Conservation (phyloP, 2,329 filamentous ascomycete species). For the Phoma herbarum region DNA sequence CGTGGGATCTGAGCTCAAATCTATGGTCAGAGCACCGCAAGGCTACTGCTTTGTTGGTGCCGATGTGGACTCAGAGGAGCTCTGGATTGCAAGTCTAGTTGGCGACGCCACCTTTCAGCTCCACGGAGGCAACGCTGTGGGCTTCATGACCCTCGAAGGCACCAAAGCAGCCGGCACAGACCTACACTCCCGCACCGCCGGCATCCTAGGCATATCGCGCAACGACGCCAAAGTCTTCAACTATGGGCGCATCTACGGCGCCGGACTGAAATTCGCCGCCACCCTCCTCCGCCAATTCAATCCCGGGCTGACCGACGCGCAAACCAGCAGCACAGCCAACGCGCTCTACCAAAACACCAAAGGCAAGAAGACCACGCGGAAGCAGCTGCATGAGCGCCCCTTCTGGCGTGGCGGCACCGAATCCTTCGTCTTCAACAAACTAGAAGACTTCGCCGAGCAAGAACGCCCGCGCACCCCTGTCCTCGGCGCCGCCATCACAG, state of each 20-base stretch:
- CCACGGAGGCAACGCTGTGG: conserved; percentile 95
- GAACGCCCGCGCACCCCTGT: conserved; percentile 90
- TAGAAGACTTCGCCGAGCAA: conserved; percentile 97
- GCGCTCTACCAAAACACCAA: conserved; percentile 91
- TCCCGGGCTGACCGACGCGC: conserved; percentile 77
- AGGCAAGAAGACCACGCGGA: conserved; percentile 82
- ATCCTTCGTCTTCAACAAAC: conserved; percentile 96
- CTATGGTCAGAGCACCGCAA: conserved; percentile 90
- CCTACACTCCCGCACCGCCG: conserved; percentile 90
- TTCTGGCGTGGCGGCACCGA: conserved; percentile 98
- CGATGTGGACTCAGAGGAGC: conserved; percentile 95
- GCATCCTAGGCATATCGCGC: conserved; percentile 89
- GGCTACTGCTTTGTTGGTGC: conserved; percentile 96
- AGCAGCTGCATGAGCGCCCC: conserved; percentile 72
- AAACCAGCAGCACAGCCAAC: conserved; percentile 78
- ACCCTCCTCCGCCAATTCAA: conserved; percentile 95
- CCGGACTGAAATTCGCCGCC: conserved; percentile 90
- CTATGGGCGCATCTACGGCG: conserved; percentile 98
- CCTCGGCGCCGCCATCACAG: conserved; percentile 92
- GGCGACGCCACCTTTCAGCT: conserved; percentile 94
- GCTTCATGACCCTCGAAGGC: conserved; percentile 98
- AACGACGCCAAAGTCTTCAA: conserved; percentile 99
- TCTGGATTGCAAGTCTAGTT: conserved; percentile 97
- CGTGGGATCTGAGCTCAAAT: conserved; percentile 95
- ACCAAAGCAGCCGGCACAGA: conserved; percentile 94